These are phyloP conservation scores for Phialophora chinensis DNA, from an alignment of 2,329 filamentous ascomycete species.

Conservation along the genomic window DNA sequence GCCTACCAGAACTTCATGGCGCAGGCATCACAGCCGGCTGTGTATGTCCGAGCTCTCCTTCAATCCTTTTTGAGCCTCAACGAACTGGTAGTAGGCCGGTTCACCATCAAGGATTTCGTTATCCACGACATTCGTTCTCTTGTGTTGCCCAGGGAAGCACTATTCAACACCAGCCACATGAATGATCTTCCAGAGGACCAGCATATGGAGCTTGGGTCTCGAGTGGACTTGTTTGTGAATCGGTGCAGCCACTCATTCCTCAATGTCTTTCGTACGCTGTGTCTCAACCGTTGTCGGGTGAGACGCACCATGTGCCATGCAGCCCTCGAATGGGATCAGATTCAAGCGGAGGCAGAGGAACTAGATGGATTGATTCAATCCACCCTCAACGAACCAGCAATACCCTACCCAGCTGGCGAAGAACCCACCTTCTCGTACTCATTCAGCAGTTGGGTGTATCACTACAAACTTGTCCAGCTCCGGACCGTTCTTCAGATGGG, in stretches of 20 bases:
- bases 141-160: slow-evolving; percentile 71
- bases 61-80: slow-evolving; percentile 77
- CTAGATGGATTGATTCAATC: slow-evolving; percentile 71
- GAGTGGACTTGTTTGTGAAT: slow-evolving; percentile 72
- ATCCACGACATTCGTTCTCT: slow-evolving; percentile 81
- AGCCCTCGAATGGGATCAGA: slow-evolving; percentile 79
- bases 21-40: slow-evolving; percentile 79
- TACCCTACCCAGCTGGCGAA: slow-evolving; percentile 57
- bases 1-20: slow-evolving; percentile 77
- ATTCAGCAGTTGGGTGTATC: slow-evolving; percentile 85
- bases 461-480: slow-evolving; percentile 88
- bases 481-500: slow-evolving; percentile 87
- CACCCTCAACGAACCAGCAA: slow-evolving; percentile 65
- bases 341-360: slow-evolving; percentile 79
- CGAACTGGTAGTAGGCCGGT: slow-evolving; percentile 70
- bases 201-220: slow-evolving; percentile 72
- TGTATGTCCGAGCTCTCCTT: slow-evolving; percentile 81
- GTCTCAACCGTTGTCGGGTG: slow-evolving; percentile 87
- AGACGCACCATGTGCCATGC: slow-evolving; percentile 88
- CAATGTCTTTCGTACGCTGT: slow-evolving; percentile 81
- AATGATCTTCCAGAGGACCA: slow-evolving; percentile 76
- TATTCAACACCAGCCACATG: slow-evolving; percentile 73
- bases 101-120: slow-evolving; percentile 75
- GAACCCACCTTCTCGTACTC: slow-evolving; percentile 70
- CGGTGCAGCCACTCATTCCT: slow-evolving; percentile 72